Base-by-base conservation (phyloP, 805 yeast genomes). In the Saturnispora quitensis region DNA sequence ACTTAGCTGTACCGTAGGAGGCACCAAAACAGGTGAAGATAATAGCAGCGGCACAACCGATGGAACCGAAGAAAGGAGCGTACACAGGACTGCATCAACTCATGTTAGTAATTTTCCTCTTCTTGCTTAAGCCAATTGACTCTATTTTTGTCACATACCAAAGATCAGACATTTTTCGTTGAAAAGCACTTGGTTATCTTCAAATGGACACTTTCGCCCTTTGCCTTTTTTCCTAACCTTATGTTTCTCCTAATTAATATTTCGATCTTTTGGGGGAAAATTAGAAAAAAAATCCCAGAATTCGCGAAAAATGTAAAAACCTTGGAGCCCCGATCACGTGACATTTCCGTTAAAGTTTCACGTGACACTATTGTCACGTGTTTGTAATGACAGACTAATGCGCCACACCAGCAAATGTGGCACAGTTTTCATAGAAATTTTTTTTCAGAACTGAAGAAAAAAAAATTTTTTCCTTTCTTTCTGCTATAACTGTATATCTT, bases 1-100 rank as follows among this genome's bases (percentile, higher is more conserved):
- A 86, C 74, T 91, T 91, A 67, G 99, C 99, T 60, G 98, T 91
- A 77, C 99, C 99, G 73, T 90, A 90, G 53, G 97, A 88, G 65
- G 99, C 98, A 77, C 99, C 99, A 69, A 90, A 89, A 68, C 97
- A 89, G 71, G 99, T 90, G 82, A 93, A 93, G 67, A 95, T 89
- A 68, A 93, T 93, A 71, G 99, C 97, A 50, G 98, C 89, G 54
- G 99, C 96, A 80, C 99, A 95, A 69, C 99, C 99, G 68, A 93
- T 88, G 61, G 97, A 91, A 66, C 99, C 99, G 73, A 93, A 93
- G 80, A 93, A 93, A 70, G 99, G 99, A 65, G 87, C 87, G 66
- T 82, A 82, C 67, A 82, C 88, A 64, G 88, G 88, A 71, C 87
- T 80, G 63, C 15, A 10, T 33, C 17, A 20, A 12, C 24, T 12